Evolutionary conservation across 2,329 filamentous ascomycete species (phyloP), one percentile per base, ranked within the genome.

Genomic region (Colletotrichum costaricense): DNA sequence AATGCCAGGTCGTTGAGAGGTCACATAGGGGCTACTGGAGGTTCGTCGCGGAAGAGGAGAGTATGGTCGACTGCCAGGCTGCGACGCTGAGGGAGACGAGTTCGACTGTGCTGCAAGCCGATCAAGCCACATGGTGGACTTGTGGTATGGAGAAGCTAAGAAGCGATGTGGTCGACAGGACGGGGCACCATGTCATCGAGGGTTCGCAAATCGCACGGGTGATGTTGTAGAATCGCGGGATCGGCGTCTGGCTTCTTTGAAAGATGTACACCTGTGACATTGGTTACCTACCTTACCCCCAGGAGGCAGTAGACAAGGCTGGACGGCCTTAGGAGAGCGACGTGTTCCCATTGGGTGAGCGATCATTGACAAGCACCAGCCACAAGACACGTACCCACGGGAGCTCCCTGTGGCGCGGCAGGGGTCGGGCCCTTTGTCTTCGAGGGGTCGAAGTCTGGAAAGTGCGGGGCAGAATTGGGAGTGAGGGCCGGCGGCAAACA

Each of bases 101-200:
- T 76, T 91, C 70, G 92, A 89, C 82, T 93, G 92, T 78, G 89
- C 91, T 76, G 93, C 92, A 76, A 97, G 91, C 81, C 95, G 93
- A 86, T 98, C 95, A 80, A 97, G 91, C 95, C 95, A 98, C 94
- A 97, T 97, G 78, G 78, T 76, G 72, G 74, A 58, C 63, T 72
- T 72, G 52, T 67, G 52, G 5, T 58, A 46, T 28, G 59, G 33
- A 35, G 24, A 63, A 72, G 74, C 76, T 75, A 71, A 60, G 33
- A 65, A 55, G 76, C 73, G 30, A 22, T 73, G 14, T 57, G 60
- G 11, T 55, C 24, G 46, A 33, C 49, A 8, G 11, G 52, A 14
- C 33, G 28, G 26, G 35, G 54, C 46, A 73, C 67, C 67, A 71
- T 73, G 56, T 56, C 67, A 71, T 66, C 56, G 49, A 42, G 28